A percentile compares a stretch with the other conserved stretches of the same genome.
phyloP scores from a whole-genome alignment of 805 yeast species.

The Starmerella riodocensis region DNA sequence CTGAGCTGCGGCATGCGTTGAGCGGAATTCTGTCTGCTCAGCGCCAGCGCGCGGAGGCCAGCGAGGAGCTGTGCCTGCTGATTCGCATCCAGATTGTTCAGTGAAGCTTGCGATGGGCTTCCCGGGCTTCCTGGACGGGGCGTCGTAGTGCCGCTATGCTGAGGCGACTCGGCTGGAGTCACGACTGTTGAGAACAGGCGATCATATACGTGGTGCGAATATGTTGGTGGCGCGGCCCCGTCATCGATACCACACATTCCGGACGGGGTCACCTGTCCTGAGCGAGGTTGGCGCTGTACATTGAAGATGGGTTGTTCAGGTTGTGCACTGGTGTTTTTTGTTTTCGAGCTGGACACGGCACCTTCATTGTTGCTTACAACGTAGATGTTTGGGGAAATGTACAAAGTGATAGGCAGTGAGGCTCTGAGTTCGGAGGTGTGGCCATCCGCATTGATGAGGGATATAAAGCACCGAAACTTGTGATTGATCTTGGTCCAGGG shows the following conservation, averaged over 20 bases:
- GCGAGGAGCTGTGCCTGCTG: slow-evolving; percentile 31
- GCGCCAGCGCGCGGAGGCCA: slow-evolving; percentile 30
- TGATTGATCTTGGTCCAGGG: slow-evolving; percentile 72
- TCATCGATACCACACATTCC: slow-evolving; percentile 11
- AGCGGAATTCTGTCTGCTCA: slow-evolving; percentile 21
- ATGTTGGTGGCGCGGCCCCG: slow-evolving; percentile 67
- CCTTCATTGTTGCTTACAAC: slow-evolving; percentile 26
- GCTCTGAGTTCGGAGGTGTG: slow-evolving; percentile 88
- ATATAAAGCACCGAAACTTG: slow-evolving; percentile 68
- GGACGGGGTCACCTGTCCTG: slow-evolving; percentile 6
- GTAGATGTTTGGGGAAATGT: slow-evolving; percentile 72
- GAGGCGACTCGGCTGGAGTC: slow-evolving; percentile 30
- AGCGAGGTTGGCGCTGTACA: slow-evolving; percentile 9
- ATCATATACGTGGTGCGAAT: slow-evolving; percentile 71
- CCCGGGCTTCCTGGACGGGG: slow-evolving; percentile 9
- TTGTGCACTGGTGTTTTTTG: background rate
- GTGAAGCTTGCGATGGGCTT: slow-evolving; percentile 1
- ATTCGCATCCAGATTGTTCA: slow-evolving; percentile 22
- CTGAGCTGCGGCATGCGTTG: slow-evolving; percentile 35
- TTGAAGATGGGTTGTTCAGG: slow-evolving; percentile 16
- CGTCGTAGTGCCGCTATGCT: slow-evolving; percentile 29
- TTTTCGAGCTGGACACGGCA: background rate
- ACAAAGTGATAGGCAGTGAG: slow-evolving; percentile 65
- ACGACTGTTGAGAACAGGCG: slow-evolving; percentile 56
- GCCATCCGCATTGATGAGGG: slow-evolving; percentile 76